Conservation (phyloP, 345 rosid genomes). For the Orychophragmus violaceus region DNA sequence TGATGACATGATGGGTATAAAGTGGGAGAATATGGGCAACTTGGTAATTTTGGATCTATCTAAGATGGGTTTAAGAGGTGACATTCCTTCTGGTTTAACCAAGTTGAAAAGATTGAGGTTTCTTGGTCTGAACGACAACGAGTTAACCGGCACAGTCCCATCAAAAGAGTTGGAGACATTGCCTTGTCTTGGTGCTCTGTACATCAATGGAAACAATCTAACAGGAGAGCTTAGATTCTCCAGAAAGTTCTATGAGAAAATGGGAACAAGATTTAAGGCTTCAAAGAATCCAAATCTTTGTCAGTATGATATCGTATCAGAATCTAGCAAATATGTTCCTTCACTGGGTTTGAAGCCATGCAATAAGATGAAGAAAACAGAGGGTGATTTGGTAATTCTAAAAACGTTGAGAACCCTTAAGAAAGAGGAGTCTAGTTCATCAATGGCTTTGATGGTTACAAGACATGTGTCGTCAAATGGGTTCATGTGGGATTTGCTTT, state of each 20-base stretch:
- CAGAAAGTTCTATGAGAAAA: conserved; percentile 44
- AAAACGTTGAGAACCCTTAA: conserved; percentile 10
- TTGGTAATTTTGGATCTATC: conserved; percentile 62
- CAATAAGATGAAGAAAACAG: background rate
- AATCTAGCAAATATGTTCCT: background rate
- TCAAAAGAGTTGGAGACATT: conserved; percentile 44
- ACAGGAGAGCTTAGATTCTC: conserved; percentile 70
- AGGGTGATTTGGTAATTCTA: conserved; percentile 22
- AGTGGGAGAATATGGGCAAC: conserved; percentile 52
- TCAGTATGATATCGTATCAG: conserved; percentile 20
- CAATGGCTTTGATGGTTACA: conserved; percentile 18
- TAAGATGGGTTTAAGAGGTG: conserved; percentile 48
- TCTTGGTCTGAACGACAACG: conserved; percentile 71
- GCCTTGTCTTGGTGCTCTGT: conserved; percentile 55
- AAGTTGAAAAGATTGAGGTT: conserved; percentile 61
- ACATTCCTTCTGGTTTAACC: conserved; percentile 51
- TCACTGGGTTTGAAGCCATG: conserved; percentile 24
- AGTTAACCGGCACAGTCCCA: conserved; percentile 51
- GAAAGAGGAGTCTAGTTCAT: conserved; percentile 25
- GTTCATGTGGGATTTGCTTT: conserved; percentile 23
- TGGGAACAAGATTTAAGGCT: conserved; percentile 81
- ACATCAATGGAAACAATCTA: conserved; percentile 77
- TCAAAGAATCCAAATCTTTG: conserved; percentile 80
- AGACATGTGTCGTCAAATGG: conserved; percentile 25
- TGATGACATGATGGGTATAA: conserved; percentile 34